A percentile compares a stretch with the other conserved stretches of the same genome.
These are phyloP conservation scores for Dipodascus geniculatus DNA, from an alignment of 805 yeast species.

Conservation along the genomic window DNA sequence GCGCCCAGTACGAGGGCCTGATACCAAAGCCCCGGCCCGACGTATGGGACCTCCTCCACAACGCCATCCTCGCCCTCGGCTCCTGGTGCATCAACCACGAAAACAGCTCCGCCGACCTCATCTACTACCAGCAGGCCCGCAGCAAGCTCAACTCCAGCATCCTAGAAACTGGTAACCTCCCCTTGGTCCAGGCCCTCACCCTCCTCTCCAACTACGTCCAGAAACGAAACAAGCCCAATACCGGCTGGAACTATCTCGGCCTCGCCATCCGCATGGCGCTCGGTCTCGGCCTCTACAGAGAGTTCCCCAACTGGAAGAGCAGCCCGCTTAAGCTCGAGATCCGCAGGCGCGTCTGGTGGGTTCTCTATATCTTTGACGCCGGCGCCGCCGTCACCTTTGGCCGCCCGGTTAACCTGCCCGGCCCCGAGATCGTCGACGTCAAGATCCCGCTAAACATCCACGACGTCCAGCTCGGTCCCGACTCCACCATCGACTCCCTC, in stretches of 20 bases:
- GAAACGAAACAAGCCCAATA: conserved; percentile 52
- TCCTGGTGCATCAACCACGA: conserved; percentile 56
- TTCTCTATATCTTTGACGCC: conserved; percentile 48
- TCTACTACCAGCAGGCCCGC: conserved; percentile 45
- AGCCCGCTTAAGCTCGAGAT: conserved; percentile 38
- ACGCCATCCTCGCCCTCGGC: conserved; percentile 54
- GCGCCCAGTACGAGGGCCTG: conserved; percentile 34
- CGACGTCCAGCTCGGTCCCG: conserved; percentile 29
- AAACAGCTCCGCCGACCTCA: conserved; percentile 36
- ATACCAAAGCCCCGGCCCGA: conserved; percentile 32
- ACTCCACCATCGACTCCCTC: conserved; percentile 7
- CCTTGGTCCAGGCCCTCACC: conserved; percentile 41
- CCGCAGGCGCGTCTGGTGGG: conserved; percentile 60
- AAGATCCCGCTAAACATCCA: conserved; percentile 39
- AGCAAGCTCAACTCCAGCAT: conserved; percentile 33
- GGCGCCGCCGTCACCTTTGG: conserved; percentile 57
- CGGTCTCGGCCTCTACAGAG: conserved; percentile 51
- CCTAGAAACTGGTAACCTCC: conserved; percentile 48
- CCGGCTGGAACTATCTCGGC: conserved; percentile 60
- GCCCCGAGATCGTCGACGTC: conserved; percentile 35
- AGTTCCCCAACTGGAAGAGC: conserved; percentile 33
- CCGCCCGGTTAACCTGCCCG: conserved; percentile 46
- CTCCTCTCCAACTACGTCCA: conserved; percentile 50
- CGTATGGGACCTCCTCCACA: conserved; percentile 42
- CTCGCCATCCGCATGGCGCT: conserved; percentile 55